Conservation (phyloP, 345 rosid genomes). For the Corchorus olitorius region DNA sequence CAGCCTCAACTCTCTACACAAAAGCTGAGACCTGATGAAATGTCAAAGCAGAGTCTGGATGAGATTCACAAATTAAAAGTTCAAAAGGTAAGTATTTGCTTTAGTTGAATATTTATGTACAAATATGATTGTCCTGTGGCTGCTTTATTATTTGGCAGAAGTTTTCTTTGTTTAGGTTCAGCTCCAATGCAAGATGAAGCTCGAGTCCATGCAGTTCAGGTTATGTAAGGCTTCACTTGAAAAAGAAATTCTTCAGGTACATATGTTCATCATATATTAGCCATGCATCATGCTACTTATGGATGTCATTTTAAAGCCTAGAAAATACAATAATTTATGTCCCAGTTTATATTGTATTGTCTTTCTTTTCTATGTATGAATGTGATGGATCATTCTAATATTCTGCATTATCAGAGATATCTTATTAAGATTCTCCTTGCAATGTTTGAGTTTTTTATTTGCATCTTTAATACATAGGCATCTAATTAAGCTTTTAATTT, state of each 20-base stretch:
- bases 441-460: neutral
- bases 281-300: neutral
- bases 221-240: conserved; percentile 64
- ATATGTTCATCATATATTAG: neutral
- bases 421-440: neutral
- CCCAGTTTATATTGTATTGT: neutral
- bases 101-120: conserved; percentile 10
- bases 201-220: conserved; percentile 82
- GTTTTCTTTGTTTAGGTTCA: conserved; percentile 58
- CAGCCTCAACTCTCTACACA: conserved; percentile 57
- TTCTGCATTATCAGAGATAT: neutral
- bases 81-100: conserved; percentile 59
- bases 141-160: conserved; percentile 4
- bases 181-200: conserved; percentile 86
- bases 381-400: neutral
- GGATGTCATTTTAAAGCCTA: neutral
- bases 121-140: conserved; percentile 6
- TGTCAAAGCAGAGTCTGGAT: conserved; percentile 43
- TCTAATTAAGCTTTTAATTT: neutral
- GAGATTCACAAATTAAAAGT: conserved; percentile 79
- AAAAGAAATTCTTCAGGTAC: conserved; percentile 92
- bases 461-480: neutral
- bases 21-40: conserved; percentile 58
- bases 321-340: neutral
- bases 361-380: neutral